phyloP scores from a whole-genome alignment of 73 alveolate species.

The Paramecium octaurelia region DNA sequence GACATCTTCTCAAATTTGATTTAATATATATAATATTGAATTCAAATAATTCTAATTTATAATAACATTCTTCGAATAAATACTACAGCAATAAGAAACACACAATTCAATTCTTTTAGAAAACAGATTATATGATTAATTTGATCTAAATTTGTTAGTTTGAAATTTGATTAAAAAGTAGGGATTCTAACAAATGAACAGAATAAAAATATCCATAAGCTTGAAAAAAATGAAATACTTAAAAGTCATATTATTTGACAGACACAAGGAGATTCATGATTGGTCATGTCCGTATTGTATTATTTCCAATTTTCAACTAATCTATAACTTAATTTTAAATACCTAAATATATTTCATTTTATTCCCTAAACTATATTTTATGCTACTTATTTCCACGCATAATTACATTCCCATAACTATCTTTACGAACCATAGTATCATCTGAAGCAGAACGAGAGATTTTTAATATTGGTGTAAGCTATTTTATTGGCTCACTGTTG shows the following conservation, averaged over 20 bases:
- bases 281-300: conserved; percentile 13
- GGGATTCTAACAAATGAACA: neutral
- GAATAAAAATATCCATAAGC: neutral
- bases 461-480: neutral
- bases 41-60: neutral
- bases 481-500: neutral
- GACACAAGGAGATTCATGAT: conserved; percentile 29
- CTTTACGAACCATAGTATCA: neutral
- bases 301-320: conserved; percentile 43
- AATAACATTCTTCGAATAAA: neutral
- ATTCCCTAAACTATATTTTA: neutral
- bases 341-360: neutral
- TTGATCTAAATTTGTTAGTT: neutral
- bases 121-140: neutral
- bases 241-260: neutral
- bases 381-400: neutral
- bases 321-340: neutral
- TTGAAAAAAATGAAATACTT: neutral
- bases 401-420: conserved; percentile 19
- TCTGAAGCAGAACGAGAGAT: neutral
- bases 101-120: neutral
- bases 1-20: neutral
- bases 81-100: neutral
- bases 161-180: neutral
- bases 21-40: neutral